These are phyloP conservation scores for Clitoria ternatea DNA, from an alignment of 306 rosid species.

Conservation along the genomic window DNA sequence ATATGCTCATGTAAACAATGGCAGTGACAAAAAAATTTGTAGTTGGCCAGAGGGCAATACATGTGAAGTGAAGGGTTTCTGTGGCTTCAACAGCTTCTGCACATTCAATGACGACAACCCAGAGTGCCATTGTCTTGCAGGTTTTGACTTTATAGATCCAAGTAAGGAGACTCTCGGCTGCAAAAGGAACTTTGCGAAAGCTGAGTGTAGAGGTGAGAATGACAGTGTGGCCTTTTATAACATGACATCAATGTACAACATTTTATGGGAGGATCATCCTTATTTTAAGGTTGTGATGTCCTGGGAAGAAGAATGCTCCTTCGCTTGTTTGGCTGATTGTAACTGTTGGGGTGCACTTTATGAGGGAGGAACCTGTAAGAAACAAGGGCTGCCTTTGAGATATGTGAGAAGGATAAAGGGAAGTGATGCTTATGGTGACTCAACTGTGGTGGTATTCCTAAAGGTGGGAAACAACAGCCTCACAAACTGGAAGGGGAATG, in stretches of 20 bases:
- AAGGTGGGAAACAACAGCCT: slow-evolving; percentile 20
- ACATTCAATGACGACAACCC: background rate
- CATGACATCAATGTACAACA: background rate
- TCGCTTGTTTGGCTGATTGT: slow-evolving; percentile 31
- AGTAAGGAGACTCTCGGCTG: slow-evolving; percentile 16
- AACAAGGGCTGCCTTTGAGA: slow-evolving; percentile 30
- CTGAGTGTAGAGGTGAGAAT: background rate
- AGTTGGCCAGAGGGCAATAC: fast-evolving
- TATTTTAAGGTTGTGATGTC: background rate
- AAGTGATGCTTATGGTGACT: fast-evolving
- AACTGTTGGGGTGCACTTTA: slow-evolving; percentile 30
- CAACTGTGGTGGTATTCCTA: background rate
- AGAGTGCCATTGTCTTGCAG: slow-evolving; percentile 11
- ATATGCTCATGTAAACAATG: background rate
- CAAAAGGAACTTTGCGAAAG: slow-evolving; percentile 13
- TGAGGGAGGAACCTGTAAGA: background rate
- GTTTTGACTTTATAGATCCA: slow-evolving; percentile 1
- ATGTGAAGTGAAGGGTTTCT: background rate
- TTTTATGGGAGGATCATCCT: background rate
- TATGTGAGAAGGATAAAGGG: background rate
- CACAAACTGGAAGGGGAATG: background rate
- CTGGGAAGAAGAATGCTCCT: slow-evolving; percentile 7
- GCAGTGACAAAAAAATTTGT: fast-evolving
- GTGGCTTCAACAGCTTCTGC: slow-evolving; percentile 36
- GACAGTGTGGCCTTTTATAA: background rate